Evolutionary conservation across 208 protist species (phyloP).

Genomic region (Borovskyia barvae): DNA sequence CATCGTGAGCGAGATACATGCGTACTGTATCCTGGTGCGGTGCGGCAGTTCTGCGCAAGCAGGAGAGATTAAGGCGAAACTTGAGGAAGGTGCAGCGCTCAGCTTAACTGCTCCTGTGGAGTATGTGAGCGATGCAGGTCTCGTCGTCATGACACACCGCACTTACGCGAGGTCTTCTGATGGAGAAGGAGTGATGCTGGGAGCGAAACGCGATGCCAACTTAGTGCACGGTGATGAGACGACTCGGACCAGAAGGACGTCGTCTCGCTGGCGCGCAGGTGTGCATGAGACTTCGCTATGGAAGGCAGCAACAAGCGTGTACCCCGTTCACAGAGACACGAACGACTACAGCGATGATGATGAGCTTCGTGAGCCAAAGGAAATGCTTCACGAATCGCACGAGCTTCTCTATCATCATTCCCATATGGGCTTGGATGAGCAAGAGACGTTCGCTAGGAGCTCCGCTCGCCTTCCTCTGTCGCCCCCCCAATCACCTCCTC

Average conservation of each 20-base stretch:
- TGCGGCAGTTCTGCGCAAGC: conserved; percentile 34
- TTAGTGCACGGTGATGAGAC: too few species aligned
- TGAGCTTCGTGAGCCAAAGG: too few species aligned
- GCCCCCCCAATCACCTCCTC: too few species aligned
- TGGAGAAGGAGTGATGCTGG: too few species aligned
- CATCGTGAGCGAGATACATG: conserved; percentile 53
- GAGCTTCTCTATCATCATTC: too few species aligned
- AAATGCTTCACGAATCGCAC: too few species aligned
- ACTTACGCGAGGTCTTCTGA: conserved; percentile 5
- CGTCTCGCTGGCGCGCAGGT: conserved; percentile 2
- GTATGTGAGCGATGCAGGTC: conserved; percentile 22
- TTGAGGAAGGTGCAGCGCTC: conserved; percentile 37
- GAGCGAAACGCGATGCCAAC: too few species aligned
- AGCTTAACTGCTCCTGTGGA: conserved; percentile 35
- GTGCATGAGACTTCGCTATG: conserved; percentile 3
- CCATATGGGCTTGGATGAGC: too few species aligned
- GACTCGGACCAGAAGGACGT: not conserved
- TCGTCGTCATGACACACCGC: conserved; percentile 6
- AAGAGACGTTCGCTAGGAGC: too few species aligned
- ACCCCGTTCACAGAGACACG: conserved; percentile 8
- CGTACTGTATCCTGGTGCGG: conserved; percentile 66
- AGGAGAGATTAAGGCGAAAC: conserved; percentile 21
- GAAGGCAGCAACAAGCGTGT: conserved; percentile 8
- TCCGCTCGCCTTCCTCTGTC: too few species aligned
- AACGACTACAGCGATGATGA: not conserved